Evolutionary conservation across 1,284 basidiomycete species (phyloP), one percentile per base, ranked within the genome.

Genomic region (Termitomyces sp.): DNA sequence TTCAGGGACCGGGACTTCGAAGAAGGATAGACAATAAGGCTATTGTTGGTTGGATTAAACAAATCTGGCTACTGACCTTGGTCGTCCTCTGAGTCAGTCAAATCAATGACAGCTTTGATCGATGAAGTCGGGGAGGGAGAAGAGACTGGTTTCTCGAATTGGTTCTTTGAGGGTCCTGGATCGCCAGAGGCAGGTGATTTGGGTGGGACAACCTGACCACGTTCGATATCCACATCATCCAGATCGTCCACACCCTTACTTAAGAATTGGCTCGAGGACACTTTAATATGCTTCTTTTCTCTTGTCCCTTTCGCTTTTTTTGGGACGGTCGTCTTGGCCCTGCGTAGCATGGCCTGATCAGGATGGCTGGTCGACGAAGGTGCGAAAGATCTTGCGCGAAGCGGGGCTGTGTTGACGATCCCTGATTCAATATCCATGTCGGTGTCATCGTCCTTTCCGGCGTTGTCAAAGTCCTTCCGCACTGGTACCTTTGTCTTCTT

Each of bases 401-500:
- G 77, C 18, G 74, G 68, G 50, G 66, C 69, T 53, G 71, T 59
- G 11, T 80, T 60, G 14, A 79, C 70, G 3, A 72, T 68, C 14
- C 82, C 81, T 21, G 85, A 76, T 60, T 84, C 83, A 39, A 79
- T 72, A 51, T 87, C 84, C 52, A 76, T 74, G 46, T 86, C 82
- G 50, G 78, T 78, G 28, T 81, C 81, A 35, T 84, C 77, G 47
- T 79, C 78, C 40, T 78, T 73, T 3, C 72, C 74, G 24, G 70
- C 66, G 5, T 60, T 57, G 16, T 77, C 74, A 28, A 77, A 71
- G 47, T 71, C 63, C 51, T 69, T 72, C 19, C 61, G 46, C 30
- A 62, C 46, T 21, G 37, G n/a, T 21, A 62, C 46, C 13, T 35
- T 37, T 14, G 57, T 56, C 57, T 77, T 79, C 62, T 74, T 77